Base-by-base conservation (phyloP, 495 filamentous ascomycete species). In the Polyplosphaeria fusca region DNA sequence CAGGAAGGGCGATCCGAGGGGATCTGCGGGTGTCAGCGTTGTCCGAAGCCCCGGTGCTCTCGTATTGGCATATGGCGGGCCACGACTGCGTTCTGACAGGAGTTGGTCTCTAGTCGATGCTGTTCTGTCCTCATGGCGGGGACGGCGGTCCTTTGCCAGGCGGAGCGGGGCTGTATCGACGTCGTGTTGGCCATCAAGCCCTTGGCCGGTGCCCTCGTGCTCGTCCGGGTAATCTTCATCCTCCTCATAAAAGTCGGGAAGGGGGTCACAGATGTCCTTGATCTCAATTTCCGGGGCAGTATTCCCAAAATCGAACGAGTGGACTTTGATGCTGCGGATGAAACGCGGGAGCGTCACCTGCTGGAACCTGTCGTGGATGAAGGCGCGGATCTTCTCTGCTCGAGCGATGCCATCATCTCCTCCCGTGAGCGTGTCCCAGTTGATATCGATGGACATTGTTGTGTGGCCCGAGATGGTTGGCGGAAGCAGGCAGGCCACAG, bases 351-450 rank as follows among this genome's bases (percentile, higher is more conserved):
- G 79, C 13, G 87, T 77, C 38, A 96, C 84, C 43, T 88, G 79
- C 72, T 99, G 93, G 73, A 99, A 99, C 67, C 88, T 91, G 65
- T 86, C 83, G 73, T 99, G 89, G 63, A 99, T 87, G 72, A 97
- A 97, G 67, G 86, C 86, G 54, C 91, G 88, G 68, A 99, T 93
- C 47, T 76, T 76, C 61, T 88, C 84, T 5, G 93, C 90, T 48
- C 96, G 83, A 25, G 82, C 86, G 55, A 82, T 75, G 16, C 94
- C 91, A 68, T 95, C 91, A 23, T 87, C 82, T 14, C 92, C 93
- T 35, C 83, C 82, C n/a, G 92, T 96, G 67, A 96, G 80, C 45
- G 86, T 86, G 62, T 87, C 83, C 93, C 93, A 99, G 76, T 95
- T 86, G 66, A 99, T 84, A 63, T 96, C 89, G 74, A 99, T 91